These are phyloP conservation scores for Pseudofabraea citricarpa DNA, from an alignment of 2,329 filamentous ascomycete species.

Conservation along the genomic window DNA sequence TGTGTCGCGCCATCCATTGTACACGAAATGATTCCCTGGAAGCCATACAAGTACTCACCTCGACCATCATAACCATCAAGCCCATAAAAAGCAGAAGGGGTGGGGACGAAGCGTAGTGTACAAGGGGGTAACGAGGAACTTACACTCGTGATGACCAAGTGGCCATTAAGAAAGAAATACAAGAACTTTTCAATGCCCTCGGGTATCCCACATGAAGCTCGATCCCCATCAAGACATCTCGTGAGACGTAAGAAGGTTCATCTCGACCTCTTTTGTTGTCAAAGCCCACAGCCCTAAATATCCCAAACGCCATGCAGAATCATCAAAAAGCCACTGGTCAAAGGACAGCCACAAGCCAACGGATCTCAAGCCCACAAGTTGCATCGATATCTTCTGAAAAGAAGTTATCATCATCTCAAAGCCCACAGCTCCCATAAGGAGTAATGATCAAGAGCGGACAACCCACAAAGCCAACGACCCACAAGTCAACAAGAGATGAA, in stretches of 20 bases:
- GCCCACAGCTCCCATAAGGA: constrained; percentile 28
- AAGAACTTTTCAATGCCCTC: constrained; percentile 19
- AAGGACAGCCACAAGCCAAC: constrained; percentile 28
- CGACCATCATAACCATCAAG: constrained; percentile 2
- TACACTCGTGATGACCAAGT: background rate
- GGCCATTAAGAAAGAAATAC: constrained; percentile 3
- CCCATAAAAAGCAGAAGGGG: background rate
- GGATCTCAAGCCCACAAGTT: constrained; percentile 26
- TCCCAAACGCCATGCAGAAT: constrained; percentile 21
- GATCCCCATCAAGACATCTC: constrained; percentile 25
- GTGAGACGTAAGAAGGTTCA: constrained; percentile 25
- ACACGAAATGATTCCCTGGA: too few relatives aligned
- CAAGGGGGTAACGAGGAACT: constrained; percentile 1
- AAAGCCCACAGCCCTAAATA: constrained; percentile 23
- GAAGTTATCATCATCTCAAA: constrained; percentile 24
- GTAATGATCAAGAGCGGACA: constrained; percentile 32
- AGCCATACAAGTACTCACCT: constrained; percentile 3
- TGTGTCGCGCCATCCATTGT: too few relatives aligned
- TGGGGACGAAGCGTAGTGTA: constrained; percentile 3
- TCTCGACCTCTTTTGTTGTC: constrained; percentile 25
- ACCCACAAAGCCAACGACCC: constrained; percentile 31
- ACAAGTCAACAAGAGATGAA: constrained; percentile 21
- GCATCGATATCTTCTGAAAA: constrained; percentile 13
- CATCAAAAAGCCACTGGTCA: constrained; percentile 23
- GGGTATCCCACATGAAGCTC: constrained; percentile 27